phyloP scores from a whole-genome alignment of 2,329 filamentous ascomycete genomes.

The Fusarium globosum region DNA sequence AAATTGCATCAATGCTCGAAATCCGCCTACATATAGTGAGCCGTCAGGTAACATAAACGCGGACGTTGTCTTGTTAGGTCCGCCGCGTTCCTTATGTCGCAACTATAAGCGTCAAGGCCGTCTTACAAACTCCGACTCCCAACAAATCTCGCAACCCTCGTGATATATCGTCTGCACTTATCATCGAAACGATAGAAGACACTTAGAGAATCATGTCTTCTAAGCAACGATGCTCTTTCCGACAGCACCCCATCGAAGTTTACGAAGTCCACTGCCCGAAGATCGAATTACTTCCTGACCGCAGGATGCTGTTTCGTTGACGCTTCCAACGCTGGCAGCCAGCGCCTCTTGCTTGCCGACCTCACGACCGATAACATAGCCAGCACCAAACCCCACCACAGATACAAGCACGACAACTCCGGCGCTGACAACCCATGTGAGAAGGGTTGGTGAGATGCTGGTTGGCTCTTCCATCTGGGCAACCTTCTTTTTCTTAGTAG shows the following conservation, averaged over 20 bases:
- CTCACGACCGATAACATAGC: conserved; percentile 75
- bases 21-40: conserved; percentile 13
- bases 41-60: conserved; percentile 30
- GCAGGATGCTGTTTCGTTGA: conserved; percentile 61
- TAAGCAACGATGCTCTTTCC: conserved; percentile 62
- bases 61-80: conserved; percentile 16
- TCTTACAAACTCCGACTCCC: conserved; percentile 7
- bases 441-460: conserved; percentile 67
- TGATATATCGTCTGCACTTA: neutral
- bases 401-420: conserved; percentile 75
- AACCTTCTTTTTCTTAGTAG: conserved; percentile 70
- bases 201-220: conserved; percentile 13
- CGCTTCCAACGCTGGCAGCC: conserved; percentile 51
- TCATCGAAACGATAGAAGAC: neutral
- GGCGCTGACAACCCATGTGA: conserved; percentile 74
- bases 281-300: conserved; percentile 65
- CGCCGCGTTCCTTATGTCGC: conserved; percentile 34
- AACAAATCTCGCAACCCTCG: neutral
- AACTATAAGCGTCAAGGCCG: conserved; percentile 14
- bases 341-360: conserved; percentile 70
- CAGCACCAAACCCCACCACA: conserved; percentile 75
- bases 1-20: conserved; percentile 16
- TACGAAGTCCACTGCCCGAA: conserved; percentile 62
- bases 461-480: conserved; percentile 53
- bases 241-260: conserved; percentile 66